These are phyloP conservation scores for Dimargaris verticillata DNA, from an alignment of 192 early-diverging fungal species.

Conservation along the genomic window DNA sequence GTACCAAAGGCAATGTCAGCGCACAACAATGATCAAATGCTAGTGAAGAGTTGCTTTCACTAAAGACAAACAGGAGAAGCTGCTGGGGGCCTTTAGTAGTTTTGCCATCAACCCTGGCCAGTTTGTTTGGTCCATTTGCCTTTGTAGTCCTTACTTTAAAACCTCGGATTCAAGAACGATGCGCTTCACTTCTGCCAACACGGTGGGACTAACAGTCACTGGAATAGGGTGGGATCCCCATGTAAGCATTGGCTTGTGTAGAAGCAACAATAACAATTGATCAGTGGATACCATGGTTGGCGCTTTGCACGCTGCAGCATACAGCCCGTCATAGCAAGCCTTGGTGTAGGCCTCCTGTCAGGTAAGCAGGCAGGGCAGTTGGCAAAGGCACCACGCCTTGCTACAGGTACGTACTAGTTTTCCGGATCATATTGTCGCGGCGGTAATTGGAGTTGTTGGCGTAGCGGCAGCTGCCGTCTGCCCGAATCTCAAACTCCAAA, in stretches of 20 bases:
- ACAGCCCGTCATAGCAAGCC: no score
- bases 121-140: no score
- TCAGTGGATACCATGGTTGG: no score
- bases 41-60: no score
- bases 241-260: no score
- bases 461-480: constrained; percentile 77
- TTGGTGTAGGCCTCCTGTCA: no score
- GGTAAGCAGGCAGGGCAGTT: not conserved
- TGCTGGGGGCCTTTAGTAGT: no score
- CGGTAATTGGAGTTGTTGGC: constrained; percentile 98
- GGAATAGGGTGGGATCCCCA: not conserved
- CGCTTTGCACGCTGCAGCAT: no score
- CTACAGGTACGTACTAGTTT: constrained; percentile 64
- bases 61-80: no score
- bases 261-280: no score
- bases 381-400: not conserved
- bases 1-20: no score
- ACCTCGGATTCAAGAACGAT: constrained; percentile 83
- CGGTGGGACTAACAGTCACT: constrained; percentile 61
- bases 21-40: not conserved
- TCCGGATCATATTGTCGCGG: constrained; percentile 88
- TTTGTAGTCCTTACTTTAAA: constrained; percentile 44
- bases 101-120: no score
- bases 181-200: constrained; percentile 75
- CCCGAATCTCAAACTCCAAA: constrained; percentile 87